Base-by-base conservation (phyloP, 805 yeast genomes). In the Wickerhamomyces silvicola region DNA sequence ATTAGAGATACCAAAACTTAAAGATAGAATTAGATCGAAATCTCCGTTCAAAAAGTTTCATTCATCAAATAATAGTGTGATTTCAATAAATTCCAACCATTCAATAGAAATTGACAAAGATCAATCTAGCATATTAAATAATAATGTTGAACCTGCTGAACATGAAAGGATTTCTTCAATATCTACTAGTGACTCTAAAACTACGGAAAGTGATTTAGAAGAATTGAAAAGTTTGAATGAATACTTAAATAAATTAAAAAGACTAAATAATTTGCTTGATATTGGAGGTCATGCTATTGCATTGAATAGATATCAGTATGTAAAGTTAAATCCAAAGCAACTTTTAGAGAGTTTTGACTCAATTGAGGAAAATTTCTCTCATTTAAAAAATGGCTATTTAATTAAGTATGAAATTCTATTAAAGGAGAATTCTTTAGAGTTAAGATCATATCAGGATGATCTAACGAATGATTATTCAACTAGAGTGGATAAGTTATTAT, bases 401-500 rank as follows among this genome's bases (percentile, higher is more conserved):
- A 28, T 13, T 1, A 26, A 32, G 1, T 45, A 39, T 24, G 46
- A 43, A 18, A 10, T 20, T 6, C 14, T 33, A 3, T 23, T 48
- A 8, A 41, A 41, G 15, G 42, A 49, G 5, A 46, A 46, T 28
- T 30, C 46, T 9, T 39, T 45, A 24, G 38, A 46, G 16, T 23
- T 48, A 6, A 31, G 37, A 12, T 34, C 26, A 7, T 45, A 46
- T 7, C 44, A 36, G 12, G 40, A 48, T 7, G 42, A 43, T 6
- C 33, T 47, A 10, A 18, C 57, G 6, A 34, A 42, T n/a, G 42
- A 47, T 5, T 45, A 39, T 32, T 70, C 79, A 1, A 66, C 67
- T 34, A 66, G 64, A 48, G 67, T 79, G 24, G 87, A 81, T 45
- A 75, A 71, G 30, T 50, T 79, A 34, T 58, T 81, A 28, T 74